Percentiles rank a stretch among this genome's conserved stretches.
Conservation (phyloP, 2,329 filamentous ascomycete genomes). For the Chalaropsis thielavioides region DNA sequence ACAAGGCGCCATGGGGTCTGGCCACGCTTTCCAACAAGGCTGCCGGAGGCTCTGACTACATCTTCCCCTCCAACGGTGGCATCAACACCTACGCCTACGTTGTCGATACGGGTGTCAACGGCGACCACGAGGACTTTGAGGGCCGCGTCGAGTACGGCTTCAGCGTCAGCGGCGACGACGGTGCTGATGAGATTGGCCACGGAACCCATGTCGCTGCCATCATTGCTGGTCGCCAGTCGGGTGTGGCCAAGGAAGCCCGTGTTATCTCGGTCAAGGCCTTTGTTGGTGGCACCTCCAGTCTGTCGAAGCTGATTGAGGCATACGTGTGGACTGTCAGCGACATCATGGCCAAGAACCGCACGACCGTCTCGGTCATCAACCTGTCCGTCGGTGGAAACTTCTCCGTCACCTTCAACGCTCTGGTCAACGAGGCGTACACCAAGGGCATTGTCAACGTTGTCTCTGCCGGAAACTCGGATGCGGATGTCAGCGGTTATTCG, state of each 20-base stretch:
- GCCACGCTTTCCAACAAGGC: conserved; percentile 24
- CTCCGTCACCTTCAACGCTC: conserved; percentile 17
- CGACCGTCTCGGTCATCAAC: conserved; percentile 28
- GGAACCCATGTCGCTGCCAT: conserved; percentile 28
- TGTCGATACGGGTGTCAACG: conserved; percentile 22
- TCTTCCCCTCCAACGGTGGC: conserved; percentile 20
- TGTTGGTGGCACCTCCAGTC: conserved; percentile 22
- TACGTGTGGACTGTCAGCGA: conserved; percentile 27
- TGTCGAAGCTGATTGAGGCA: conserved; percentile 23
- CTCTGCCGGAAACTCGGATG: conserved; percentile 21
- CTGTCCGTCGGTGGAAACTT: conserved; percentile 28
- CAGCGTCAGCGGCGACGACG: conserved; percentile 22
- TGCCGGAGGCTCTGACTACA: conserved; percentile 19
- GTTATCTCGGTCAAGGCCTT: conserved; percentile 36
- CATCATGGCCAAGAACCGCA: conserved; percentile 22
- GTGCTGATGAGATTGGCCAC: conserved; percentile 27
- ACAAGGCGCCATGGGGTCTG: conserved; percentile 24
- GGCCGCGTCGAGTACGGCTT: conserved; percentile 21
- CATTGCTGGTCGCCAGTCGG: conserved; percentile 20
- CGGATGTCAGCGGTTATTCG: conserved; percentile 16
- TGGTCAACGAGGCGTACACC: conserved; percentile 20
- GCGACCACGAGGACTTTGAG: conserved; percentile 20
- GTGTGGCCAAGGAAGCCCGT: conserved; percentile 30
- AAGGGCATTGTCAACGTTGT: conserved; percentile 29
- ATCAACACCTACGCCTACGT: conserved; percentile 22